Conservation (phyloP, 257 asterid species). For the Ajuga chamaepitys region DNA sequence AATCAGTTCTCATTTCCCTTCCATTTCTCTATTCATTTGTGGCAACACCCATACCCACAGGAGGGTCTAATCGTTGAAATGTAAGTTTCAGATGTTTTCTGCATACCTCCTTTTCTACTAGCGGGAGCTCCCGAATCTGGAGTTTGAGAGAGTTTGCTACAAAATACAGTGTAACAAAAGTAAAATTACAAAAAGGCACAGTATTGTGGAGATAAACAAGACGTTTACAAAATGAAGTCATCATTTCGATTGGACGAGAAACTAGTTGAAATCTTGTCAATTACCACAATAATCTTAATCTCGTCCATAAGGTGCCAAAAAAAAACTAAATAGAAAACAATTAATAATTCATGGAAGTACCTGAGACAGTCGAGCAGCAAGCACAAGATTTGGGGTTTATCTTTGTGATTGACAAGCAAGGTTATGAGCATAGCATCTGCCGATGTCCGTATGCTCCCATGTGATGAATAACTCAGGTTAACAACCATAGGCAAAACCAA, state of each 20-base stretch:
- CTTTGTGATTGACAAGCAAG: conserved; percentile 56
- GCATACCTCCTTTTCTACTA: conserved; percentile 43
- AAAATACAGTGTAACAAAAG: conserved; percentile 17
- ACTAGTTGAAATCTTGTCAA: not conserved
- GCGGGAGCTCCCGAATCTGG: conserved; percentile 29
- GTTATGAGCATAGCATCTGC: conserved; percentile 44
- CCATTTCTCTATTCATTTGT: not conserved
- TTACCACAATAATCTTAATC: not conserved
- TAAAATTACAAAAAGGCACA: not conserved
- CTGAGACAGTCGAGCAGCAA: conserved; percentile 77
- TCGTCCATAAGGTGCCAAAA: not conserved
- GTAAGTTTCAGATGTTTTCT: conserved; percentile 9
- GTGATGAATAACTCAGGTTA: conserved; percentile 43
- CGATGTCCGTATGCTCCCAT: conserved; percentile 33
- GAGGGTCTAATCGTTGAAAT: not conserved
- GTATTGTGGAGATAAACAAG: not conserved
- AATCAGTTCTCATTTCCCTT: not conserved
- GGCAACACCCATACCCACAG: conserved; percentile 6
- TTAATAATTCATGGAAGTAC: conserved; percentile 21
- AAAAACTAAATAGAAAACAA: not conserved
- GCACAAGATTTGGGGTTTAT: conserved; percentile 60
- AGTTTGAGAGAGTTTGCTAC: conserved; percentile 50
- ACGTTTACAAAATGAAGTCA: not conserved
- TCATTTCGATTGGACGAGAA: not conserved
- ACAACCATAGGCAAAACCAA: conserved; percentile 63